A percentile compares a stretch with the other conserved stretches of the same genome.
Evolutionary conservation across 2,329 filamentous ascomycete species (phyloP).

Genomic region (Pyrenochaeta sp.): DNA sequence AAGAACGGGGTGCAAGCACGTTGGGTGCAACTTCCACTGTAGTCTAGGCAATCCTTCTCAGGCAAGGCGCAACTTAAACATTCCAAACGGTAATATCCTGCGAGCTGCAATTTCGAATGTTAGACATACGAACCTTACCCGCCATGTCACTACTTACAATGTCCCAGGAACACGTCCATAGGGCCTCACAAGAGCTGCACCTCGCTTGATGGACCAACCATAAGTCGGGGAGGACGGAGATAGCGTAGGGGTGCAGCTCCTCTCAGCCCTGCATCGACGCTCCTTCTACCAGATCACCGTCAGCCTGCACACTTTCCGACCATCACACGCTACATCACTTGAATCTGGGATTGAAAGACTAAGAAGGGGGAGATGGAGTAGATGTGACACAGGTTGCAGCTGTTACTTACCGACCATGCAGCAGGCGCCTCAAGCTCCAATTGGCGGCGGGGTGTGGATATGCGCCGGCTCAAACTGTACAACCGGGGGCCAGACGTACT

Average conservation of each 20-base stretch:
- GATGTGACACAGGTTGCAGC: background rate
- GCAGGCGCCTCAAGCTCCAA: background rate
- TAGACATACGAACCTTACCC: too few relatives aligned
- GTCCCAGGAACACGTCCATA: too few relatives aligned
- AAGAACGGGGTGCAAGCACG: too few relatives aligned
- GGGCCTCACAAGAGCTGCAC: background rate
- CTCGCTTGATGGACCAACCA: background rate
- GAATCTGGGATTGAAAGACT: background rate
- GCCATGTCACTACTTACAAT: too few relatives aligned
- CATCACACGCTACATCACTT: background rate
- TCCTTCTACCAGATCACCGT: background rate
- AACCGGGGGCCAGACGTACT: background rate
- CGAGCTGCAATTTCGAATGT: background rate
- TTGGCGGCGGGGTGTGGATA: background rate
- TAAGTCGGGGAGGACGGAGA: background rate
- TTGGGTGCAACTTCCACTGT: too few relatives aligned
- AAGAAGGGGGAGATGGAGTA: background rate
- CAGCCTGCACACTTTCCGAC: background rate
- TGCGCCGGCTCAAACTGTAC: background rate
- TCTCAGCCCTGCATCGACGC: background rate
- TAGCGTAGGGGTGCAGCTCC: background rate
- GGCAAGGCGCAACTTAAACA: too few relatives aligned
- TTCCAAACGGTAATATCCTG: too few relatives aligned
- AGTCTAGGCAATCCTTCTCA: too few relatives aligned
- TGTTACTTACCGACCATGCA: background rate